phyloP scores from a whole-genome alignment of 345 rosid species.

The Noccaea bulbosa region DNA sequence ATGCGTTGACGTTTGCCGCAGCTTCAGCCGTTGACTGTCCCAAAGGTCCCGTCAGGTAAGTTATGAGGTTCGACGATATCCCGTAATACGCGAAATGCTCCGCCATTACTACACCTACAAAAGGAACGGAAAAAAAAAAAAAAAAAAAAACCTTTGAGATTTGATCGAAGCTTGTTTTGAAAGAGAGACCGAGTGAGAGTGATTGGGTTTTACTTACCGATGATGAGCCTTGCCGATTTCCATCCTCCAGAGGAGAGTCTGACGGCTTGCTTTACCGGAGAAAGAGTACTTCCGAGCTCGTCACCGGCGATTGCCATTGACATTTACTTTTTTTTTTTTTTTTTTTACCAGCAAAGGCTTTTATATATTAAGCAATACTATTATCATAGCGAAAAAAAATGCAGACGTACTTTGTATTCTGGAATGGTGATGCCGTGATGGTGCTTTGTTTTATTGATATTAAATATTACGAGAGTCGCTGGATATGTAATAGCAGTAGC shows the following conservation, averaged over 20 bases:
- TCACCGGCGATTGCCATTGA: conserved; percentile 12
- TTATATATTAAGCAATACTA: too few species aligned
- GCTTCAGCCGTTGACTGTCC: conserved; percentile 67
- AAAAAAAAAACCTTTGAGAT: not conserved
- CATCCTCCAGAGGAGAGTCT: conserved; percentile 49
- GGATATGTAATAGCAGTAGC: not conserved
- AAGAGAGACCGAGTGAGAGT: not conserved
- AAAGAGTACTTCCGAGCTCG: conserved; percentile 27
- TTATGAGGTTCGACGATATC: conserved; percentile 56
- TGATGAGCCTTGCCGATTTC: conserved; percentile 52
- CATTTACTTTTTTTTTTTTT: not conserved
- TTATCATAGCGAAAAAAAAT: too few species aligned
- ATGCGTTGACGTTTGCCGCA: conserved; percentile 63
- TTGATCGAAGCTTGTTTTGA: not conserved
- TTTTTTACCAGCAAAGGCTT: too few species aligned
- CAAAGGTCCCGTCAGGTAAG: conserved; percentile 65
- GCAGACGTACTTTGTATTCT: too few species aligned
- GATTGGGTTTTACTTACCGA: conserved; percentile 32
- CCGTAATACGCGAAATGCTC: conserved; percentile 63
- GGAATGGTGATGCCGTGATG: not conserved
- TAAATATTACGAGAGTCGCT: not conserved
- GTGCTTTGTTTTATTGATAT: not conserved
- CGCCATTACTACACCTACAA: conserved; percentile 51
- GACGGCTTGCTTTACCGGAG: conserved; percentile 32
- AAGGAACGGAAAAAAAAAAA: not conserved